These are phyloP conservation scores for Daldinia decipiens DNA, from an alignment of 495 filamentous ascomycete genomes.

Conservation along the genomic window DNA sequence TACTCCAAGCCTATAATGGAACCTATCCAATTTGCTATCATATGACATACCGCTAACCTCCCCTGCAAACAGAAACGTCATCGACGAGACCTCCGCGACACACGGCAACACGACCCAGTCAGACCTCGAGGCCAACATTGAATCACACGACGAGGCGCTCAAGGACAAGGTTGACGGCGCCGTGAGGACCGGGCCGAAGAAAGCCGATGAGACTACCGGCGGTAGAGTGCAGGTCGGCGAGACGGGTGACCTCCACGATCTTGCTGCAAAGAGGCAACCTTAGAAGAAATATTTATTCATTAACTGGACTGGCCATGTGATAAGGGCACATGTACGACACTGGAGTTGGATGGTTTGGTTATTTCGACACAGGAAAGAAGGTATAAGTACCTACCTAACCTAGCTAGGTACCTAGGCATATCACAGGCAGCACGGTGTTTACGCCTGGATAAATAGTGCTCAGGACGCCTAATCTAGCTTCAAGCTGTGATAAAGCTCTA, in stretches of 20 bases:
- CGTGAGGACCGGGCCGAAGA: slow-evolving; percentile 38
- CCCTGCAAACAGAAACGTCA: slow-evolving; percentile 36
- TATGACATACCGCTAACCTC: background rate
- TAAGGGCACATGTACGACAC: background rate
- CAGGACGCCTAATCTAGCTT: too few species aligned
- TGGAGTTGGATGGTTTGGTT: background rate
- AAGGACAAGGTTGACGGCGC: slow-evolving; percentile 48
- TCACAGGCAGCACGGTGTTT: background rate
- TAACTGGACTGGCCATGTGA: background rate
- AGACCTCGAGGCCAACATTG: slow-evolving; percentile 32
- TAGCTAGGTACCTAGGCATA: background rate
- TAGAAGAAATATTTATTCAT: background rate
- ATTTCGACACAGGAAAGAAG: background rate
- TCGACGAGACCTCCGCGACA: slow-evolving; percentile 36
- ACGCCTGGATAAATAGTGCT: background rate
- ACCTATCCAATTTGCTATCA: too few species aligned
- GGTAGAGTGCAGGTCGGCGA: slow-evolving; percentile 45
- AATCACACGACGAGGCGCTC: slow-evolving; percentile 32
- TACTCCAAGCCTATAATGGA: too few species aligned
- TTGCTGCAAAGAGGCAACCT: slow-evolving; percentile 41
- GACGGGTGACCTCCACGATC: slow-evolving; percentile 47
- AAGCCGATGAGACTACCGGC: slow-evolving; percentile 36
- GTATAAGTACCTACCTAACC: background rate
- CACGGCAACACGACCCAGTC: slow-evolving; percentile 28
- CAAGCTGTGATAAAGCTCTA: too few species aligned